Evolutionary conservation across 2,329 filamentous ascomycete species (phyloP), one percentile per base, ranked within the genome.

Genomic region (Aspergillus hortae): DNA sequence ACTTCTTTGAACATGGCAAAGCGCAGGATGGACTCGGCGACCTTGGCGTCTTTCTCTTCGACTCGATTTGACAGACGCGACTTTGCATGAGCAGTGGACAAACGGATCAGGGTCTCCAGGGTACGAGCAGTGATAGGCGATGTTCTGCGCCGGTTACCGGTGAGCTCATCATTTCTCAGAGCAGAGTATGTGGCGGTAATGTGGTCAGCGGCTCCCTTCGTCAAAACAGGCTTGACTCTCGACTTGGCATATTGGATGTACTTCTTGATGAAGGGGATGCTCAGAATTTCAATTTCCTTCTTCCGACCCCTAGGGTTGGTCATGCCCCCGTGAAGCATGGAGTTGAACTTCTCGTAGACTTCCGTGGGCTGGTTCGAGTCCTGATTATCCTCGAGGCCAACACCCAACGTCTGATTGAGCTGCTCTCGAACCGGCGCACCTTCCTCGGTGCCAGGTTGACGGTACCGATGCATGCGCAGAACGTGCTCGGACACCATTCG

Each of bases 1-100:
- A 99, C 86, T 75, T 99, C 94, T 70, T 97, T 97, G 81, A 99
- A 99, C 33, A 99, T 80, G 2, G 94, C 95, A 66, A 96, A 99
- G 15, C 94, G 84, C 30, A 99, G 76, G 59, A 99, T 95, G 7
- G 85, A 82, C 69, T 99, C 92, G 9, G 94, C 94, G 32, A 91
- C 86, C 48, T 89, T 76, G 1, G 92, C 92, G 69, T 99, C 94
- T 50, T 87, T 86, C 68, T 95, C 88, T 59, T 97, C 92, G 2
- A 99, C 90, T 38, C 90, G 80, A 66, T 84, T 91, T 1, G 91
- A 96, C 6, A 99, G 79, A 27, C 94, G 85, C 6, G 92, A 84
- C 74, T 97, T 99, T 55, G 94, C 94, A 63, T 99, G 94, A 1
- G 94, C 94, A 0, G 92, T 97, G 4, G 94, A 89, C 15, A 99